These are phyloP conservation scores for Iberis pinnata DNA, from an alignment of 345 rosid species.

Conservation along the genomic window DNA sequence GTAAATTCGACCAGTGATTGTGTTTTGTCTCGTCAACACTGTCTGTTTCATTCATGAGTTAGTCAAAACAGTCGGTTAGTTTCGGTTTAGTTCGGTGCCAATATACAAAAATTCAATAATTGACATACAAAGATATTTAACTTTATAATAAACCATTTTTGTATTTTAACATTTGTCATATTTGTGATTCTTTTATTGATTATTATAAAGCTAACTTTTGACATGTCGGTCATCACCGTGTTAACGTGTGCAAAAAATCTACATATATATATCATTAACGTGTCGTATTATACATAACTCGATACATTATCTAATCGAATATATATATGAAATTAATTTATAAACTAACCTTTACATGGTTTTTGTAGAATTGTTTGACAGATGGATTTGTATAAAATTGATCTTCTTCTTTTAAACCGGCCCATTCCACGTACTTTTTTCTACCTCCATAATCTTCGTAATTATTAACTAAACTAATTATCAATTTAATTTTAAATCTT, in stretches of 20 bases:
- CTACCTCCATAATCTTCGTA: constrained; percentile 59
- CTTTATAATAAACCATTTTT: neutral
- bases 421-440: constrained; percentile 61
- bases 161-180: neutral
- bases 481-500: constrained; percentile 39
- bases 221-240: constrained; percentile 1
- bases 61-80: constrained; percentile 10
- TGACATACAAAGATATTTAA: too few relatives aligned
- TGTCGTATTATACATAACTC: constrained; percentile 16
- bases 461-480: constrained; percentile 66
- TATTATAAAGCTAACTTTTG: constrained; percentile 2
- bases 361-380: constrained; percentile 51
- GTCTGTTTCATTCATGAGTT: constrained; percentile 37
- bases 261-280: neutral
- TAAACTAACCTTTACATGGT: constrained; percentile 56
- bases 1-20: constrained; percentile 55
- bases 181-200: neutral
- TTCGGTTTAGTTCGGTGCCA: constrained; percentile 14
- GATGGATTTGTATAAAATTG: constrained; percentile 52
- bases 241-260: constrained; percentile 18
- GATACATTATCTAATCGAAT: constrained; percentile 7
- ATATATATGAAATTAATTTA: neutral
- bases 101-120: neutral
- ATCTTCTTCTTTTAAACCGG: constrained; percentile 38
- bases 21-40: constrained; percentile 56